These are phyloP conservation scores for Phytopythium delawarense DNA, from an alignment of 352 stramenopile species.

Conservation along the genomic window DNA sequence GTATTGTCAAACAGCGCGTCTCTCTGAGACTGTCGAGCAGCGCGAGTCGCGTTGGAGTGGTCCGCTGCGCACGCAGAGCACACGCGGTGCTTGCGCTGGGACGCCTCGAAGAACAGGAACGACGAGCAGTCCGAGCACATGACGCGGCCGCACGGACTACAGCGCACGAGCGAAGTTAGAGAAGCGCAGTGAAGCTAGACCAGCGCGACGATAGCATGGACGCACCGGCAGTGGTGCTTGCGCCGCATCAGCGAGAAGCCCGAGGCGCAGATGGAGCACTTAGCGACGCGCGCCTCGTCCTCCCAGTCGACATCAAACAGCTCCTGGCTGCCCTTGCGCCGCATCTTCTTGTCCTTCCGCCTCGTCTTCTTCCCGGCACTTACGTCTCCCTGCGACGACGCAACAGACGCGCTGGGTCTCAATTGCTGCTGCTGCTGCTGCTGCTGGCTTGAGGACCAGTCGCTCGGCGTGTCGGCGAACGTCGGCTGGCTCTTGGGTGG, in stretches of 20 bases:
- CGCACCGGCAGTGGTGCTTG: constrained; percentile 74
- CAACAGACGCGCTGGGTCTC: constrained; percentile 15
- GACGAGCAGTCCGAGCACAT: constrained; percentile 76
- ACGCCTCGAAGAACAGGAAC: constrained; percentile 60
- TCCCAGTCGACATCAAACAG: constrained; percentile 66
- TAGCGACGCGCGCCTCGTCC: constrained; percentile 31
- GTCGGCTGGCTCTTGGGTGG: constrained; percentile 20
- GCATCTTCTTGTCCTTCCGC: constrained; percentile 17
- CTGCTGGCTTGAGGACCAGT: constrained; percentile 7
- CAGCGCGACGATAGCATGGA: background rate
- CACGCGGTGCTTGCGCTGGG: constrained; percentile 60
- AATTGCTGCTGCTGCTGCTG: background rate
- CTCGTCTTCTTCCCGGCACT: background rate
- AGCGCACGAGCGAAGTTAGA: background rate
- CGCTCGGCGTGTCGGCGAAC: constrained; percentile 8
- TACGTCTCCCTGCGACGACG: constrained; percentile 6
- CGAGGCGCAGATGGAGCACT: constrained; percentile 46
- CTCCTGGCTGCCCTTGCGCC: constrained; percentile 52
- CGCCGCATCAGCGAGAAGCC: constrained; percentile 66
- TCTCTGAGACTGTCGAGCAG: background rate
- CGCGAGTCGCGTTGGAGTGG: constrained; percentile 14
- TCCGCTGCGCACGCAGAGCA: constrained; percentile 37
- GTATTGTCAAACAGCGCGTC: constrained; percentile 5
- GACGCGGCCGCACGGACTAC: constrained; percentile 55
- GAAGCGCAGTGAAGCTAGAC: too few species aligned